Evolutionary conservation across 2,329 filamentous ascomycete species (phyloP), one percentile per base, ranked within the genome.

Genomic region (Grosmannia clavigera): DNA sequence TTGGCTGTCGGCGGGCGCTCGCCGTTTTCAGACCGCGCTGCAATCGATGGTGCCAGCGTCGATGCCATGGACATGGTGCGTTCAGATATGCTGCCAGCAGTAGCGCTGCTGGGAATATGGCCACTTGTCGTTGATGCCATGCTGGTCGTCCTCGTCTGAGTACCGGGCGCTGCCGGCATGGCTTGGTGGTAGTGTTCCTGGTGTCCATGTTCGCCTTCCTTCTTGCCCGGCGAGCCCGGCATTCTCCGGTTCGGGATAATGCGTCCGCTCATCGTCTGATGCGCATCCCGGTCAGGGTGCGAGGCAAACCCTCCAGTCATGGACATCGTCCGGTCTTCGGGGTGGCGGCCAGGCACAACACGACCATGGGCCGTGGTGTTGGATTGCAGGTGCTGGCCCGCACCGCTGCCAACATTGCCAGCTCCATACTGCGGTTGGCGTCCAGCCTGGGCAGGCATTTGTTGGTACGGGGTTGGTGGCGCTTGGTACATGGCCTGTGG

Each of bases 31-130:
- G 78, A 81, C 73, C 76, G 69, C 80, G 81, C 78, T 65, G 84
- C 80, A n/a, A 87, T 81, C 10, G 84, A 81, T 9, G 85, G 78
- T 1, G 83, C 82, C 60, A 90, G 80, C 10, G 87, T 92, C 27
- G 91, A 96, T 38, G 92, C 90, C 88, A 96, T 95, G 1, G 91
- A 96, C 85, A 96, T 92, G 52, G 90, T 87, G 61, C 92, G 64
- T 55, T 66, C 65, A 5, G 55, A 80, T 59, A 46, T 46, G 19
- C 43, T n/a, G 43, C 43, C 43, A 22, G 64, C 61, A 5, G 53
- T 80, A 58, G 70, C 72, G 66, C 77, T 77, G 64, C 82, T 55
- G 25, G 29, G 35, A 40, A 54, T 43, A 50, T 57, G 54, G 6
- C 60, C 58, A 35, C 78, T 77, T 62, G 82, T 77, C 11, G 54